Base-by-base conservation (phyloP, 192 early-diverging fungal genomes). In the Mortierella hygrophila region DNA sequence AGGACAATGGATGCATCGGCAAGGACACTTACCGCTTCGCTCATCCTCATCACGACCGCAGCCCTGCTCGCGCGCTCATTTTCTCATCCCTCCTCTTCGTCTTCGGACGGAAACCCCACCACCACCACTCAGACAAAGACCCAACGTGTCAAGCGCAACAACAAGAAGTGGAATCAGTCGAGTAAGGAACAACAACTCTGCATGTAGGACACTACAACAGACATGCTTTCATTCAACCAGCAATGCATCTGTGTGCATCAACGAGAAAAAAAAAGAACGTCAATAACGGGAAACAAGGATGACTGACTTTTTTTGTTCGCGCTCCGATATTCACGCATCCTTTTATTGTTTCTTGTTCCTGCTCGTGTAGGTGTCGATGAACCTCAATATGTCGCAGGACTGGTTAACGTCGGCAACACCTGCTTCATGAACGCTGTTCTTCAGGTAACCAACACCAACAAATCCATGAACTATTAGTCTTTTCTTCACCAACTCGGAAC, bases 401-500 rank as follows among this genome's bases (percentile, higher is more conserved):
- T 97, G 15, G 89, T 94, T 79, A 97, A 97, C 78, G 81, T 95
- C 78, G 96, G 97, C 29, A 97, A 97, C 82, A 96, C 95, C 10
- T 97, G 97, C 88, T 97, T 97, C 84, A 92, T 97, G 91, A 97
- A 97, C 79, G 92, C 93, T 15, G 94, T 95, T 4, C 76, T 97
- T 35, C 97, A 95, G 92, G 94, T 92, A 29, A 71, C 52, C 13
- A 20, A 60, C 55, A 41, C 6, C 1, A 57, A 26, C 52, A 46
- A 46, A 46, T 15, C 21, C 52, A 55, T 23, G 6, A 23, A 54
- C 18, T 20, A 54, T 54, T 1, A 54, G 2, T 54, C 49, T 0
- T 18, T 18, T 23, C 52, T 55, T 23, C 3, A 4, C 15, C 44
- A 46, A 46, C 13, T 44, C 42, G 10, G 8, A 44, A 46, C 13